Base-by-base conservation (phyloP, 2,329 filamentous ascomycete species). In the Aspergillus glaucus region DNA sequence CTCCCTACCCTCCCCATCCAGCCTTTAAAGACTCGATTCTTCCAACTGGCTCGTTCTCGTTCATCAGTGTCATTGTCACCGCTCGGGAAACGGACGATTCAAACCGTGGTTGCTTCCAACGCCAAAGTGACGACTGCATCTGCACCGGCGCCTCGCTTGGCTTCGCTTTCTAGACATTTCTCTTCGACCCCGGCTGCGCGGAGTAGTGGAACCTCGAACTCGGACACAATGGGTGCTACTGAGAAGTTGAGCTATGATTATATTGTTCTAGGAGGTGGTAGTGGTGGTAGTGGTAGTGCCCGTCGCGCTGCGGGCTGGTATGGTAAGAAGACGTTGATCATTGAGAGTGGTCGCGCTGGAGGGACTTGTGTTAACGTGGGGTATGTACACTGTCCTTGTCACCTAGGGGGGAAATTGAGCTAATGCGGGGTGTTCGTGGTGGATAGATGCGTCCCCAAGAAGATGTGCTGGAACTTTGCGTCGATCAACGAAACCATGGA, bases 341-440 rank as follows among this genome's bases (percentile, higher is more conserved):
- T 79, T 39, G 75, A 78, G 56, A 74, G 73, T 53, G 71, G 73
- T 21, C 64, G 67, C 21, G 71, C 70, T 24, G 76, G 75, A 28
- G 75, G 74, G 45, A 74, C 69, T 40, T 78, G 75, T 61, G 75
- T 79, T 48, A 79, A 79, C 58, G 76, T 79, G 55, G 77, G 75
- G 74, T 77, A 65, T 56, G 71, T 60, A 28, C 10, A 30, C 26
- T 12, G 26, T 30, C 26, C 37, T 26, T 30, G 14, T 44, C 6
- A 44, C 6, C 17, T 21, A 22, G 17, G n/a, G 14, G 4, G 14
- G 12, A 8, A 10, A 37, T n/a, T 37, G 34, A 19, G 34, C 17
- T n/a, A 19, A 19, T 15, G 5, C 17, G 34, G 6, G 34, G 1
- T 17, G n/a, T 37, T 21, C 8, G 15, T 19, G 10, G 9, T 12